Evolutionary conservation across 768 basidiomycete genomes (phyloP).

Genomic region (Punctularia strigosozonata): DNA sequence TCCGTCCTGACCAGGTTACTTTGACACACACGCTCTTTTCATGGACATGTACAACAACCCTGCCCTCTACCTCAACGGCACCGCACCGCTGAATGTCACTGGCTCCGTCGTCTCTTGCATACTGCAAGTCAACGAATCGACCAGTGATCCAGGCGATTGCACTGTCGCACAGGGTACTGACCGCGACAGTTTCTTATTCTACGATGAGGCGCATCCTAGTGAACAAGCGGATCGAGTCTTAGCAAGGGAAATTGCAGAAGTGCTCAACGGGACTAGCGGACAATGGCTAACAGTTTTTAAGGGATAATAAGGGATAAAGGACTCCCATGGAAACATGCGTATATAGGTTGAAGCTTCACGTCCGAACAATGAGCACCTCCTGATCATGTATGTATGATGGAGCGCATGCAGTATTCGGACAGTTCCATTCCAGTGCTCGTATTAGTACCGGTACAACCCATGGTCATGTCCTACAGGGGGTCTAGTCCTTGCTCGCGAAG

Average conservation of each 20-base stretch:
- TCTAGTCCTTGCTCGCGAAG: too few relatives aligned
- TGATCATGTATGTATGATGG: too few relatives aligned
- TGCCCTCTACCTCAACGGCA: slow-evolving; percentile 46
- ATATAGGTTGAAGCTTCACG: too few relatives aligned
- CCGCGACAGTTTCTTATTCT: slow-evolving; percentile 10
- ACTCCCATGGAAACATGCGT: too few relatives aligned
- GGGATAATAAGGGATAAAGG: too few relatives aligned
- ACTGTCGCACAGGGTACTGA: slow-evolving; percentile 2
- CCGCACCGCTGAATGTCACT: slow-evolving; percentile 47
- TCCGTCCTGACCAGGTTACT: slow-evolving; percentile 39
- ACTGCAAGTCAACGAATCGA: slow-evolving; percentile 22
- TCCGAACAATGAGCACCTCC: too few relatives aligned
- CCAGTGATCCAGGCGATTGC: slow-evolving; percentile 11
- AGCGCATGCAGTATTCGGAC: too few relatives aligned
- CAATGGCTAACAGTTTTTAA: too few relatives aligned
- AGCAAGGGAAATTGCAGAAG: neutral
- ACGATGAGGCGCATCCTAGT: slow-evolving; percentile 1
- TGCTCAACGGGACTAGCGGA: slow-evolving; percentile 2
- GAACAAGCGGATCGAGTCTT: slow-evolving; percentile 1
- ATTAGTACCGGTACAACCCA: too few relatives aligned
- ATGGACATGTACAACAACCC: slow-evolving; percentile 47
- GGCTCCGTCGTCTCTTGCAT: slow-evolving; percentile 39
- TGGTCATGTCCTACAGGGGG: too few relatives aligned
- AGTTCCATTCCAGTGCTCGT: too few relatives aligned
- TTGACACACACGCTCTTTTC: slow-evolving; percentile 52